A percentile compares a stretch with the other conserved stretches of the same genome.
Conservation (phyloP, 2,329 filamentous ascomycete genomes). For the Clonostachys rhizophaga region DNA sequence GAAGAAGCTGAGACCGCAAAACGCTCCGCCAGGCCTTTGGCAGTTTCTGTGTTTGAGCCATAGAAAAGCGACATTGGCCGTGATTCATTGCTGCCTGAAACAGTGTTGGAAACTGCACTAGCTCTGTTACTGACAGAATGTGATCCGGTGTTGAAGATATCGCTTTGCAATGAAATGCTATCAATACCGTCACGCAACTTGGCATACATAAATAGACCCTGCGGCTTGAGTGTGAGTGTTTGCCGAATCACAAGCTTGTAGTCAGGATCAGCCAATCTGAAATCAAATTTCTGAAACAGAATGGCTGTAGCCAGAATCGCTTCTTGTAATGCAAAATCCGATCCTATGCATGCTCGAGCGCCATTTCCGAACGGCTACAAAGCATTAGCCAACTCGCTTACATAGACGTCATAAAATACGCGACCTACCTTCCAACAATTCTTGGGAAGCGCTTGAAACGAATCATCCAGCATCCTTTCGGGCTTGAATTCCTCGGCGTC, state of each 20-base stretch:
- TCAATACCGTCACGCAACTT: not conserved
- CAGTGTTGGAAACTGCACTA: too few species aligned
- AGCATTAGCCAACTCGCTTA: not conserved
- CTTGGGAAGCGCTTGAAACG: too few species aligned
- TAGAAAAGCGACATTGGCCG: constrained; percentile 26
- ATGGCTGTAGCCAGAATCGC: constrained; percentile 1
- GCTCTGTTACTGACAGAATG: too few species aligned
- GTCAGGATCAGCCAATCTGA: constrained; percentile 54
- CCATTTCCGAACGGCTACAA: constrained; percentile 15
- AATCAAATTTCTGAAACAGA: constrained; percentile 29
- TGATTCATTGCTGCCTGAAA: not conserved
- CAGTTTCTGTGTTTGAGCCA: constrained; percentile 61
- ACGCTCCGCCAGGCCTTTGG: constrained; percentile 61
- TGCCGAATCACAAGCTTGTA: constrained; percentile 52
- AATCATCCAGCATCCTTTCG: too few species aligned
- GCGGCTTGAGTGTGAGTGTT: constrained; percentile 58
- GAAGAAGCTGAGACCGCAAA: constrained; percentile 52
- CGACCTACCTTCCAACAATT: too few species aligned
- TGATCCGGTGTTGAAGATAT: too few species aligned
- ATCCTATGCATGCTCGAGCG: constrained; percentile 1
- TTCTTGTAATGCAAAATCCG: constrained; percentile 4
- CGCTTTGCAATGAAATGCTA: too few species aligned
- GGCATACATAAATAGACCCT: constrained; percentile 38
- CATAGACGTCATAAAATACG: too few species aligned
- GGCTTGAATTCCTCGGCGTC: too few species aligned